Percentiles rank a stretch among this genome's conserved stretches.
These are phyloP conservation scores for Gastrolobium bilobum DNA, from an alignment of 306 rosid species.

Conservation along the genomic window DNA sequence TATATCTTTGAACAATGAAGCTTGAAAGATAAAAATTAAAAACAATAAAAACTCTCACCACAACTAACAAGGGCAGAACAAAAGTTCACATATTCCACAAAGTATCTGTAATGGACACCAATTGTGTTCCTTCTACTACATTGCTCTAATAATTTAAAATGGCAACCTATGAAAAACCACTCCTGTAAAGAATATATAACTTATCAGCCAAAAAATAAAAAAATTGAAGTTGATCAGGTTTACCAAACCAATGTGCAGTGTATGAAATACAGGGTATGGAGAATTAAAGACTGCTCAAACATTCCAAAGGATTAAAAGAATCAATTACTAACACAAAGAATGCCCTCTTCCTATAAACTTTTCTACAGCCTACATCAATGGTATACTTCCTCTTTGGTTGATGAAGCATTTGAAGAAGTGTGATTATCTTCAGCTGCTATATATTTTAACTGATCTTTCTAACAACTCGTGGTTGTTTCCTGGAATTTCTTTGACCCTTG, in stretches of 20 bases:
- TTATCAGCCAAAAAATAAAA: neutral
- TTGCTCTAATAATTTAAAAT: conserved; percentile 7
- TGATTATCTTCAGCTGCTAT: conserved; percentile 64
- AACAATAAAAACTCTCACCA: neutral
- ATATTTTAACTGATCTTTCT: conserved; percentile 82
- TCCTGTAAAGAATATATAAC: conserved; percentile 35
- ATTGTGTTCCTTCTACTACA: conserved; percentile 17
- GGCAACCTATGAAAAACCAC: conserved; percentile 29
- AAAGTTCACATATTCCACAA: neutral
- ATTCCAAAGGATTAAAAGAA: conserved; percentile 45
- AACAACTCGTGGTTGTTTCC: conserved; percentile 70
- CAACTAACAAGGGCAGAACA: neutral
- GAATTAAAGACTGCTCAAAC: conserved; percentile 42
- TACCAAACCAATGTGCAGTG: conserved; percentile 27
- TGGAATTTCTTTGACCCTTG: conserved; percentile 81
- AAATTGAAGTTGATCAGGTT: conserved; percentile 11
- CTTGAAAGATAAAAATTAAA: conserved; percentile 12
- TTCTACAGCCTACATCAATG: conserved; percentile 22
- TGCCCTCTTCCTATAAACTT: conserved; percentile 35
- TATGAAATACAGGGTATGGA: conserved; percentile 38
- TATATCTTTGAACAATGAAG: conserved; percentile 5
- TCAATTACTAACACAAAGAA: conserved; percentile 48
- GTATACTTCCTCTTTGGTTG: conserved; percentile 35
- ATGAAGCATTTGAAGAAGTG: conserved; percentile 8
- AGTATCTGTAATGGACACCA: conserved; percentile 19